These are phyloP conservation scores for Abelmoschus esculentus DNA, from an alignment of 345 rosid genomes.

Conservation along the genomic window DNA sequence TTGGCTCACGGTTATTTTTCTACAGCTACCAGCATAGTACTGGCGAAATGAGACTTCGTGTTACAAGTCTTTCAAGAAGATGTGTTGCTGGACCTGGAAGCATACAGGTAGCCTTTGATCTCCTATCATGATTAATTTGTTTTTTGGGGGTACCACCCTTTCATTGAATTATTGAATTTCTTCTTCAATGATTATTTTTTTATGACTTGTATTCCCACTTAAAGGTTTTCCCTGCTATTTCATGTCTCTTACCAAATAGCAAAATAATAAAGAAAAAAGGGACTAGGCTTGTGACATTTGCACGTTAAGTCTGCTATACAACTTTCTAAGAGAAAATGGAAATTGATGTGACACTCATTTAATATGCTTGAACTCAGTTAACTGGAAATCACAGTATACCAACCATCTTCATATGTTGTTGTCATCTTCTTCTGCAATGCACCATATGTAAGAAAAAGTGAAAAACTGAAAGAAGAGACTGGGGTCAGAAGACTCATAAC, in stretches of 20 bases:
- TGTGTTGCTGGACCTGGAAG: slow-evolving; percentile 89
- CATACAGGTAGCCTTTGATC: slow-evolving; percentile 51
- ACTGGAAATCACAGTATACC: too few species aligned
- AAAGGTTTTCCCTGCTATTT: not conserved
- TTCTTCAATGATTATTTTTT: not conserved
- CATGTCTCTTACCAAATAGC: not conserved
- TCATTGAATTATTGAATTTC: not conserved
- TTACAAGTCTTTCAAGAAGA: slow-evolving; percentile 85
- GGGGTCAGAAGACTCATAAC: too few species aligned
- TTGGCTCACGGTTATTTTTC: slow-evolving; percentile 21
- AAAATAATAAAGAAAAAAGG: not conserved
- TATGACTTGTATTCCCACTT: not conserved
- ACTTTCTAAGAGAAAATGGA: too few species aligned
- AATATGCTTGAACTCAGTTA: too few species aligned
- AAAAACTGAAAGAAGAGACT: too few species aligned
- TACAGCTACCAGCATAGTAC: slow-evolving; percentile 79
- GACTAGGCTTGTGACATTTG: not conserved
- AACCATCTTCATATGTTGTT: too few species aligned
- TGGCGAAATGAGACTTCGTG: slow-evolving; percentile 89
- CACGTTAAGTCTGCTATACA: too few species aligned
- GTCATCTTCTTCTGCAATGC: too few species aligned
- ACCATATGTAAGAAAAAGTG: too few species aligned
- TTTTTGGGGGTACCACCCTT: not conserved
- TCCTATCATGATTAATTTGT: slow-evolving; percentile 5
- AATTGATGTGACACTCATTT: not conserved